Evolutionary conservation across 2,329 filamentous ascomycete genomes (phyloP).

Genomic region (Fusarium algeriense): DNA sequence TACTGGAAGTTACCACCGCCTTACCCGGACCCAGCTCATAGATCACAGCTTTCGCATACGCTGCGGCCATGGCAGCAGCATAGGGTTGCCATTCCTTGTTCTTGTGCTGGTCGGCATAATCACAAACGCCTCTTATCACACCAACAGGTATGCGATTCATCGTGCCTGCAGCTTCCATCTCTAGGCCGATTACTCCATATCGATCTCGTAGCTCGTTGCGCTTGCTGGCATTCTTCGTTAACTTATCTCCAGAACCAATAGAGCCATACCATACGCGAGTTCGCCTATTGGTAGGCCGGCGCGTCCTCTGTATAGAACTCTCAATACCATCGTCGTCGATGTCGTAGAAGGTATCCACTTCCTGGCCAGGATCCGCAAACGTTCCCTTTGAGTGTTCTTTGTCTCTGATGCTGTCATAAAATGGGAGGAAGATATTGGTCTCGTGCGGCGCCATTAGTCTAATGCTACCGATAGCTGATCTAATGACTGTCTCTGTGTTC

Average conservation of each 20-base stretch:
- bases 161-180: not conserved
- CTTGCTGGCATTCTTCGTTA: not conserved
- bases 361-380: constrained; percentile 51
- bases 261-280: constrained; percentile 3
- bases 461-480: constrained; percentile 52
- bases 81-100: not conserved
- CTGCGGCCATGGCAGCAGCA: not conserved
- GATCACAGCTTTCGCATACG: not conserved
- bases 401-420: constrained; percentile 46
- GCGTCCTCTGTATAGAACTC: not conserved
- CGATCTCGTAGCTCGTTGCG: not conserved
- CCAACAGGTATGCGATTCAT: constrained; percentile 1
- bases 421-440: constrained; percentile 28
- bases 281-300: not conserved
- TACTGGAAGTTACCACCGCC: not conserved
- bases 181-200: not conserved
- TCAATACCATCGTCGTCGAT: not conserved
- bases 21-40: not conserved
- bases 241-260: not conserved
- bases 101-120: not conserved
- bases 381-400: constrained; percentile 40
- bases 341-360: constrained; percentile 44
- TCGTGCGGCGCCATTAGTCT: constrained; percentile 45
- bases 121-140: not conserved
- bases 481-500: constrained; percentile 48